Percentiles rank a stretch among this genome's conserved stretches.
Evolutionary conservation across 2,329 filamentous ascomycete genomes (phyloP).

Genomic region (Penicillium vulpinum): DNA sequence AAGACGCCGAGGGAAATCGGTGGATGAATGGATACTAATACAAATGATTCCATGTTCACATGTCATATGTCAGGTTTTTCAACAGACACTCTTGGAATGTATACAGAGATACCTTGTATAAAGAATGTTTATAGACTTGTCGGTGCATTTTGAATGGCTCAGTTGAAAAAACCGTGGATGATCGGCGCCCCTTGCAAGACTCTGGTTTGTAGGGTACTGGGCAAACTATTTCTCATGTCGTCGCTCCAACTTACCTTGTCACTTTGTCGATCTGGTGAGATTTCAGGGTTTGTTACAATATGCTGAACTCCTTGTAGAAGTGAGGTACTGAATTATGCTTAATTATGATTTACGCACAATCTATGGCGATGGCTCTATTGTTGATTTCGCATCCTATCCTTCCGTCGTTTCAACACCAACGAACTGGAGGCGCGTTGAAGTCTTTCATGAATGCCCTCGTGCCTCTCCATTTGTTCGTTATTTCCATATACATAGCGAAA

Average conservation of each 20-base stretch:
- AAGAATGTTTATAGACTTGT: conserved; percentile 16
- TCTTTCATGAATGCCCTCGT: background rate
- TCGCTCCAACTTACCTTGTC: no score
- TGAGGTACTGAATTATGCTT: background rate
- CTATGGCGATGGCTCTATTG: background rate
- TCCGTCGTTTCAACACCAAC: background rate
- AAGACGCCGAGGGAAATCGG: background rate
- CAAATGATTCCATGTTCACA: background rate
- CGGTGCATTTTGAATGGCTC: background rate
- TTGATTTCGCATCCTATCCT: background rate
- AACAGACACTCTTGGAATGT: conserved; percentile 16
- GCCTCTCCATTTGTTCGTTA: background rate
- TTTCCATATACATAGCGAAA: no score
- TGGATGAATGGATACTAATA: background rate
- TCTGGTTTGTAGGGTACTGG: background rate
- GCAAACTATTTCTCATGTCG: background rate
- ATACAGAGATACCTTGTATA: background rate
- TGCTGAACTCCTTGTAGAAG: background rate
- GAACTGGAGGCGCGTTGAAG: background rate
- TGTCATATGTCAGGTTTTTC: background rate
- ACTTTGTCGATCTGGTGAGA: background rate
- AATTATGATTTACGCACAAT: no score
- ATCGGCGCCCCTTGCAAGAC: conserved; percentile 14
- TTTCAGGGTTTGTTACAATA: background rate
- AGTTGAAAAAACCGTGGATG: background rate